Evolutionary conservation across 2,329 filamentous ascomycete genomes (phyloP).

Genomic region (Nannizziopsis barbatae): DNA sequence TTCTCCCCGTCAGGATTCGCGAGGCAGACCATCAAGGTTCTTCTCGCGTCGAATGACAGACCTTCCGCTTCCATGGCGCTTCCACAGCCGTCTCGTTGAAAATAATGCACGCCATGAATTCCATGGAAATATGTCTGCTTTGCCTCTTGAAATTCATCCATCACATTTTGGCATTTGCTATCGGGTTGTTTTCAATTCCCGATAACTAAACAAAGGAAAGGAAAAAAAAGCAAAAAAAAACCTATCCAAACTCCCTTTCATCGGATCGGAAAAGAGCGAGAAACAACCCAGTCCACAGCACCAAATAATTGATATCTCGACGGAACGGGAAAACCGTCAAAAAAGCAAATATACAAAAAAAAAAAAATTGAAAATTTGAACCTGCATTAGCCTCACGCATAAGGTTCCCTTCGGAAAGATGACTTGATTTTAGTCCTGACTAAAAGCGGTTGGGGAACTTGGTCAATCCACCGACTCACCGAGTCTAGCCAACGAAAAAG

Average conservation of each 20-base stretch:
- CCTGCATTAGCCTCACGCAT: conserved; percentile 9
- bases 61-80: not conserved
- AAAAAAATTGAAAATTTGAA: conserved; percentile 2
- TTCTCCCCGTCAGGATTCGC: not conserved
- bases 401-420: not conserved
- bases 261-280: too few relatives aligned
- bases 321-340: not conserved
- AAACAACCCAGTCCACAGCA: not conserved
- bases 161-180: too few relatives aligned
- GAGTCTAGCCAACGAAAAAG: not conserved
- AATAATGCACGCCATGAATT: not conserved
- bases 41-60: not conserved
- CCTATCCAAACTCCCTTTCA: too few relatives aligned
- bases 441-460: not conserved
- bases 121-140: too few relatives aligned
- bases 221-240: too few relatives aligned
- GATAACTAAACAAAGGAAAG: too few relatives aligned
- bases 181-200: not conserved
- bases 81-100: not conserved
- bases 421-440: conserved; percentile 3
- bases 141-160: too few relatives aligned
- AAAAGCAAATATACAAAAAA: not conserved
- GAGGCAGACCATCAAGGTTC: conserved; percentile 9
- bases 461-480: not conserved
- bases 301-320: not conserved